Conservation (phyloP, 2,329 filamentous ascomycete genomes). For the Daldinia sp. region DNA sequence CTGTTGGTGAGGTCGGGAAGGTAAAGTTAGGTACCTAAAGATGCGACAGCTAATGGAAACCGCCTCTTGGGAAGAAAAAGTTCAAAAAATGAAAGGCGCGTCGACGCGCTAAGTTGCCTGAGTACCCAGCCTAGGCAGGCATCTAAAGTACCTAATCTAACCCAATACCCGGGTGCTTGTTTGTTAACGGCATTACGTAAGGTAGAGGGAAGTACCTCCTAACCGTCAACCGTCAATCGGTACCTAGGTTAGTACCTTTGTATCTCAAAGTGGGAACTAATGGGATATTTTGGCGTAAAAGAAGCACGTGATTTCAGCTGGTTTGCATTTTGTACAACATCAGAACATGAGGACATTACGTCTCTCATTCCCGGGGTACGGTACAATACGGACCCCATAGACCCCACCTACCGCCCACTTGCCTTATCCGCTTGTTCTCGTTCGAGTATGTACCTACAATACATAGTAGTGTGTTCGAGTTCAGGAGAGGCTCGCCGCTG, state of each 20-base stretch:
- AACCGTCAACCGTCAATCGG: too few species aligned
- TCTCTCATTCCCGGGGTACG: not conserved
- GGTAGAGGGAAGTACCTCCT: too few species aligned
- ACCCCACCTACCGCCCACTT: not conserved
- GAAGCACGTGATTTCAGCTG: slow-evolving; percentile 27
- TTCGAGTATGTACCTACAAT: not conserved
- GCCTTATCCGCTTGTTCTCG: not conserved
- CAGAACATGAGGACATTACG: not conserved
- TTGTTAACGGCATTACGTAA: too few species aligned
- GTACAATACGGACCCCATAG: not conserved
- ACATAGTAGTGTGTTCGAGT: not conserved
- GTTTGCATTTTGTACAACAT: not conserved
- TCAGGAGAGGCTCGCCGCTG: slow-evolving; percentile 9
- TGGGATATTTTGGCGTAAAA: slow-evolving; percentile 30
- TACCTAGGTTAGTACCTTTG: not conserved
- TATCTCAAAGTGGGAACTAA: not conserved
- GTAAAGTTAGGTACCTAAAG: too few species aligned
- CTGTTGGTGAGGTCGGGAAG: slow-evolving; percentile 4
- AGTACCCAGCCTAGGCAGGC: slow-evolving; percentile 1
- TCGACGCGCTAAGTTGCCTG: slow-evolving; percentile 26
- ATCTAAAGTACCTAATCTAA: not conserved
- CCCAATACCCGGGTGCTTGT: too few species aligned
- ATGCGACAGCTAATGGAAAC: slow-evolving; percentile 1
- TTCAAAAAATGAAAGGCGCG: slow-evolving; percentile 23
- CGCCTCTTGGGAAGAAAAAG: slow-evolving; percentile 24